phyloP scores from a whole-genome alignment of 176 grass and related monocot species.

The Bothriochloa decipiens region DNA sequence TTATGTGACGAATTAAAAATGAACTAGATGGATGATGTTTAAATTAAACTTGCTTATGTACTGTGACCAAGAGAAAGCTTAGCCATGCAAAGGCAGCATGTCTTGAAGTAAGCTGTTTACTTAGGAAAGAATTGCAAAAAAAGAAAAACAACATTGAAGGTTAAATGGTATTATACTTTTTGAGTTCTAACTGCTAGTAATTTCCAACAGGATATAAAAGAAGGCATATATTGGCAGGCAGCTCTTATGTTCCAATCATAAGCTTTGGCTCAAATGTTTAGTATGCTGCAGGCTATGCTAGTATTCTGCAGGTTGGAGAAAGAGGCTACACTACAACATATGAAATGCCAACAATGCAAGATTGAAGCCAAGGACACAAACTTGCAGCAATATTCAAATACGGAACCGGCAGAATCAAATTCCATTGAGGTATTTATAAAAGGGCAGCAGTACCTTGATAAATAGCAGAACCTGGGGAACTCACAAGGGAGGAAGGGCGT shows the following conservation, averaged over 20 bases:
- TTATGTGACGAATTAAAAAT: neutral
- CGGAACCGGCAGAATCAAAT: no score
- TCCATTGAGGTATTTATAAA: no score
- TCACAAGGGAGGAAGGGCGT: no score
- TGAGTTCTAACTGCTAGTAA: neutral
- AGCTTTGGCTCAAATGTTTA: neutral
- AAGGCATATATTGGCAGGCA: slow-evolving; percentile 1
- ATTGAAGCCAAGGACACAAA: neutral
- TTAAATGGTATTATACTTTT: no score
- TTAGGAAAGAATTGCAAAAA: neutral
- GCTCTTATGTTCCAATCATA: neutral
- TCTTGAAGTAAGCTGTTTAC: neutral
- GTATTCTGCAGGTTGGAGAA: no score
- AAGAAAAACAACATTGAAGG: neutral
- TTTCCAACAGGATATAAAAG: neutral
- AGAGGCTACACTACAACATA: neutral
- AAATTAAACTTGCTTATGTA: neutral
- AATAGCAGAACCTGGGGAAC: no score
- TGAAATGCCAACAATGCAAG: neutral
- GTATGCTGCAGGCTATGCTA: no score
- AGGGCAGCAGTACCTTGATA: no score
- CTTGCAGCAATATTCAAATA: no score
- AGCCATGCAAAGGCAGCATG: neutral
- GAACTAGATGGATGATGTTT: neutral
- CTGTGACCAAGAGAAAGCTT: no score